Evolutionary conservation across 805 yeast species (phyloP), one percentile per base, ranked within the genome.

Genomic region (Nakazawaea ernobii): DNA sequence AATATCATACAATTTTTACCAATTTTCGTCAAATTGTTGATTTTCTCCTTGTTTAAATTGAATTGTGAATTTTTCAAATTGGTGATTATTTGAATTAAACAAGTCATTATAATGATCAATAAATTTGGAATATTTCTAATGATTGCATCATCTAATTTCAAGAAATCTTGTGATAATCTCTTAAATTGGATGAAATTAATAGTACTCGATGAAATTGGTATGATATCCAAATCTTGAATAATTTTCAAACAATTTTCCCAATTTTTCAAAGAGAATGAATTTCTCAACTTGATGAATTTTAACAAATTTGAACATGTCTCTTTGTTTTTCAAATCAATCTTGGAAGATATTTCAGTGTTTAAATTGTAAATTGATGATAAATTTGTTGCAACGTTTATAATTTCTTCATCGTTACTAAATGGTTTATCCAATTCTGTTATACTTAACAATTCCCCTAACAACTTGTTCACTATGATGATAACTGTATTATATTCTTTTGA

Each of bases 1-100:
- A 85, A 92, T 3, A 91, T 80, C 90, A 91, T 89, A 64, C 96
- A 86, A 64, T 89, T 89, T 62, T 81, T 84, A 2, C 96, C 89
- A 53, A 84, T 73, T 52, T 74, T 75, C 43, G 72, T 71, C 58
- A 88, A 67, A 37, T 79, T 76, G 3, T 63, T 69, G 17, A 76
- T 65, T 59, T 82, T 85, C 48, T 75, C 79, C 49, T 75, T 77
- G 10, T 76, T 69, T 2, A 70, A 58, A 8, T 49, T 28, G 54
- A 45, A 55, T 45, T 67, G 61, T 53, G 68, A 69, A 39, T 70
- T 65, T 55, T 69, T 63, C 36, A 73, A 67, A 39, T 67, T 71
- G 52, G 70, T 68, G 46, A 77, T 73, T 49, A 83, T 61, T 50
- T 79, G 81, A 6, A 86, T 77, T 45, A 88, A 73, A 59, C 87